phyloP scores from a whole-genome alignment of 805 yeast genomes.

The Barnettozyma salicaria region DNA sequence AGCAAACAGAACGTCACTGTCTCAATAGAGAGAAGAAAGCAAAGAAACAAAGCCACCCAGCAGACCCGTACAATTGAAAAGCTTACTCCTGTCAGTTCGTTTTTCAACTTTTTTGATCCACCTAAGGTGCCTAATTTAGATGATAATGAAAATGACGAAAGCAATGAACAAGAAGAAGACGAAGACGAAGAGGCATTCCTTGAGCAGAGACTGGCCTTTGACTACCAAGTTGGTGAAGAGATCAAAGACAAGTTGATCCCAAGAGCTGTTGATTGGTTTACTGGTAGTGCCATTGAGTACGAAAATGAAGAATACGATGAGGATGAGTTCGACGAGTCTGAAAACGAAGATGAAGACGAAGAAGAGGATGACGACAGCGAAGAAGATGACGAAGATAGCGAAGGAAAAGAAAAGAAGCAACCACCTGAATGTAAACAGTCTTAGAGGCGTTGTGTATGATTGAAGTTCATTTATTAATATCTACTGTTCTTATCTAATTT shows the following conservation, averaged over 20 bases:
- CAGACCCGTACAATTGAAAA: conserved; percentile 95
- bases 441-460: neutral
- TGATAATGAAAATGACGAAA: conserved; percentile 32
- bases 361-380: conserved; percentile 36
- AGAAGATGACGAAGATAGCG: conserved; percentile 31
- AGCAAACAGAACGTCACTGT: conserved; percentile 82
- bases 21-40: conserved; percentile 87
- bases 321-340: conserved; percentile 61
- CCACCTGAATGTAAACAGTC: conserved; percentile 18
- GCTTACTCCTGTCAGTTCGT: conserved; percentile 88
- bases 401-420: conserved; percentile 25
- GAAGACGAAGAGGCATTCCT: conserved; percentile 68
- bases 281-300: conserved; percentile 88
- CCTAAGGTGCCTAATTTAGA: conserved; percentile 56
- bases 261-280: conserved; percentile 97
- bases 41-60: conserved; percentile 92
- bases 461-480: too few relatives aligned
- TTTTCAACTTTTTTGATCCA: conserved; percentile 93
- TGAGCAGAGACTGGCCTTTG: conserved; percentile 81
- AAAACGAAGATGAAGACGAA: conserved; percentile 44
- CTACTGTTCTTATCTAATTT: too few relatives aligned
- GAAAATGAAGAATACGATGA: conserved; percentile 59
- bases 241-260: conserved; percentile 94
- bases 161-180: conserved; percentile 45
- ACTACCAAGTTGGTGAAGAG: conserved; percentile 94